phyloP scores from a whole-genome alignment of 306 rosid species.

The Argentina anserina region DNA sequence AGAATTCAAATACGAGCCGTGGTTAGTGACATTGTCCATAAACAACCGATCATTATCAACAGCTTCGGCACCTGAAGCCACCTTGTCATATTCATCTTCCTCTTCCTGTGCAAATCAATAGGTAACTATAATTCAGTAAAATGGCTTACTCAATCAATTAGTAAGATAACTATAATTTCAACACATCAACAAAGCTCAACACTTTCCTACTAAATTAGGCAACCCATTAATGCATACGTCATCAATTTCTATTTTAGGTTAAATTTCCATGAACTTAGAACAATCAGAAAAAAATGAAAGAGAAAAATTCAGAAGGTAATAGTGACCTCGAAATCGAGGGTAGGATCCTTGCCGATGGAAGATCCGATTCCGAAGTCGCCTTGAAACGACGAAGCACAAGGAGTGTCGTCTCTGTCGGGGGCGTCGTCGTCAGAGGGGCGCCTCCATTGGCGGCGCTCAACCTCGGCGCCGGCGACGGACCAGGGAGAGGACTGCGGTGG shows the following conservation, averaged over 20 bases:
- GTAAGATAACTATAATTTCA: background rate
- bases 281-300: too few relatives aligned
- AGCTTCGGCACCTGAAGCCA: constrained; percentile 28
- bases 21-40: constrained; percentile 15
- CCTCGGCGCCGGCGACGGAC: constrained; percentile 31
- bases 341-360: constrained; percentile 32
- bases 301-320: too few relatives aligned
- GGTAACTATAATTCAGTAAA: background rate
- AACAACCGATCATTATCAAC: constrained; percentile 22
- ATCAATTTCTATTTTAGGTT: background rate
- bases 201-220: background rate
- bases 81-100: constrained; percentile 40
- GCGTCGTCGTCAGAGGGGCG: constrained; percentile 23
- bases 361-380: constrained; percentile 29
- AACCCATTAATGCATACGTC: background rate
- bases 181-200: background rate
- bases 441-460: constrained; percentile 36
- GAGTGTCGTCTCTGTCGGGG: constrained; percentile 24
- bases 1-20: constrained; percentile 29
- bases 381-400: constrained; percentile 32
- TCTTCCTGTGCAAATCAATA: constrained; percentile 23
- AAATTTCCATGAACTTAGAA: background rate
- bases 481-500: constrained; percentile 22
- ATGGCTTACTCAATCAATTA: background rate
- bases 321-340: constrained; percentile 34